Evolutionary conservation across 495 filamentous ascomycete species (phyloP).

Genomic region (Talaromyces ruber): DNA sequence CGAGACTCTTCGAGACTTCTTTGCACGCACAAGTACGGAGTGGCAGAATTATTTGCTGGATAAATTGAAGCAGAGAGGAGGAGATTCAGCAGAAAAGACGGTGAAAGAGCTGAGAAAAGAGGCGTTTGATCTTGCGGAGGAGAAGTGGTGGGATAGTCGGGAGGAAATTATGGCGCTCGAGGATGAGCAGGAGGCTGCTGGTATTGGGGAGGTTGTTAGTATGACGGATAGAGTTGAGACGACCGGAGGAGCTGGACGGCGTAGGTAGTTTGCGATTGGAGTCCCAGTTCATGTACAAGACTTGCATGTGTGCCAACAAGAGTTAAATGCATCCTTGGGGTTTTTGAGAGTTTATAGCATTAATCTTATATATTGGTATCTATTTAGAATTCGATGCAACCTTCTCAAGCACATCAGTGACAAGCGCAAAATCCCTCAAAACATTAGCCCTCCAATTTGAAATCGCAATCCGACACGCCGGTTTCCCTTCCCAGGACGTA

Average conservation of each 20-base stretch:
- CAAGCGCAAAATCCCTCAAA: constrained; percentile 25
- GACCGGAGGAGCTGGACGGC: constrained; percentile 47
- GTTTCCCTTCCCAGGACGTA: constrained; percentile 62
- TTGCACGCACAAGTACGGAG: constrained; percentile 72
- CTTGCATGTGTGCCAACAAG: not conserved
- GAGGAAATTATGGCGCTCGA: constrained; percentile 90
- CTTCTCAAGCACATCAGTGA: constrained; percentile 26
- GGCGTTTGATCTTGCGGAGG: constrained; percentile 83
- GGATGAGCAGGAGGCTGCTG: constrained; percentile 92
- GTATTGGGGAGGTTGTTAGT: constrained; percentile 90
- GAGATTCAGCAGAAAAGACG: constrained; percentile 43
- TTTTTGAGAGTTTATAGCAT: not conserved
- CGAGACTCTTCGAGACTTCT: constrained; percentile 87
- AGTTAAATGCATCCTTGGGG: not conserved
- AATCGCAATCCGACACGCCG: constrained; percentile 73
- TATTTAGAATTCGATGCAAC: constrained; percentile 8
- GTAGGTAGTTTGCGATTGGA: constrained; percentile 35
- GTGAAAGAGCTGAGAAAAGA: constrained; percentile 87
- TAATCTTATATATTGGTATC: not conserved
- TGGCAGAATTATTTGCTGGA: constrained; percentile 85
- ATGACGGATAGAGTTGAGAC: constrained; percentile 60
- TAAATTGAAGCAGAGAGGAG: constrained; percentile 51
- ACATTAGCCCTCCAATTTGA: constrained; percentile 63
- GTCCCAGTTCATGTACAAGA: not conserved
- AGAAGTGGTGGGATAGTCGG: constrained; percentile 97